Evolutionary conservation across 2,329 filamentous ascomycete genomes (phyloP).

Genomic region (Claviceps maximensis): DNA sequence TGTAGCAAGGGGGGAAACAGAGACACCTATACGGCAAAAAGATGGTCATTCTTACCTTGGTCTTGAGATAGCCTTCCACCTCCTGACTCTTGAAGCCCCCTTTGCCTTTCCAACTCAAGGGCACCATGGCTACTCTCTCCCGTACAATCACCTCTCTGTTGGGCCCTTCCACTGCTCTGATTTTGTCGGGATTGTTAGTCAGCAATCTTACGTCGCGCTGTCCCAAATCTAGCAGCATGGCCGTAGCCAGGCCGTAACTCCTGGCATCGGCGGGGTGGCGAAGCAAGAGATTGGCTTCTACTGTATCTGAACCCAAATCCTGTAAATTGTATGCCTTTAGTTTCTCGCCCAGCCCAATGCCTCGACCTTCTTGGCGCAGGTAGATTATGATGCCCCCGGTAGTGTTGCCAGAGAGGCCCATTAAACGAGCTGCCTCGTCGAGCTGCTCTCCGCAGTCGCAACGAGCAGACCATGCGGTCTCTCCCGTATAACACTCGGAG

Average conservation of each 20-base stretch:
- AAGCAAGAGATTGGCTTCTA: slow-evolving; percentile 84
- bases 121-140: slow-evolving; percentile 90
- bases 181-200: slow-evolving; percentile 97
- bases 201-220: slow-evolving; percentile 66
- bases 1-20: not conserved
- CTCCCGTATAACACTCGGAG: slow-evolving; percentile 95
- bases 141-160: slow-evolving; percentile 76
- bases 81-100: slow-evolving; percentile 77
- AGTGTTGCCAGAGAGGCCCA: slow-evolving; percentile 55
- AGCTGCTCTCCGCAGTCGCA: slow-evolving; percentile 98
- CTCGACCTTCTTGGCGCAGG: slow-evolving; percentile 85
- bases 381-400: slow-evolving; percentile 89
- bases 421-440: slow-evolving; percentile 86
- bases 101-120: slow-evolving; percentile 78
- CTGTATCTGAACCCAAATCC: slow-evolving; percentile 92
- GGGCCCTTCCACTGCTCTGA: slow-evolving; percentile 84
- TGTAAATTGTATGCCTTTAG: slow-evolving; percentile 97
- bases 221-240: slow-evolving; percentile 80
- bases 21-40: not conserved
- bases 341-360: slow-evolving; percentile 89
- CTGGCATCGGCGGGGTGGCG: slow-evolving; percentile 88
- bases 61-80: slow-evolving; percentile 86
- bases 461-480: slow-evolving; percentile 94
- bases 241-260: slow-evolving; percentile 91
- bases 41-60: slow-evolving; percentile 54